Conservation (phyloP, 2,329 filamentous ascomycete species). For the Escovopsis weberi region DNA sequence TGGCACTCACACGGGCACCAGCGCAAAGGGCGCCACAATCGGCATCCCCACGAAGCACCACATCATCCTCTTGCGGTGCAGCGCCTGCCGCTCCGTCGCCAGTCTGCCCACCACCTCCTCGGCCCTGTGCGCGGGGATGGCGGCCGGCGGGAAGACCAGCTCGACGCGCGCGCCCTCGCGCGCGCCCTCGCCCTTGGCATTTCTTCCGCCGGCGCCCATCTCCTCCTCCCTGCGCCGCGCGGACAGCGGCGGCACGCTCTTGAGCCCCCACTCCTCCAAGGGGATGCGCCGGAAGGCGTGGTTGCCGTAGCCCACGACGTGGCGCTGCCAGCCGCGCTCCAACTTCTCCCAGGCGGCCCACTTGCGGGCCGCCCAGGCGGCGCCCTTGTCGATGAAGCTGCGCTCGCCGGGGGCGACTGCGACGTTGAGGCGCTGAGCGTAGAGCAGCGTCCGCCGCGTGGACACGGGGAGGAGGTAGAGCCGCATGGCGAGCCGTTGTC, state of each 20-base stretch:
- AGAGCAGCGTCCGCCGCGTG: constrained; percentile 78
- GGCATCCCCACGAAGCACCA: constrained; percentile 78
- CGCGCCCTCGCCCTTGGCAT: too few relatives aligned
- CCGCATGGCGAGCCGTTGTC: constrained; percentile 49
- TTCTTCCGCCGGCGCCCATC: constrained; percentile 1
- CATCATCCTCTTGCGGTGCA: constrained; percentile 64
- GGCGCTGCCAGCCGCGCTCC: constrained; percentile 75
- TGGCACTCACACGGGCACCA: constrained; percentile 64
- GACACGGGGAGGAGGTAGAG: constrained; percentile 90
- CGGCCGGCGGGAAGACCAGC: constrained; percentile 59
- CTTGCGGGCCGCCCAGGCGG: constrained; percentile 54
- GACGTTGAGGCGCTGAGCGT: constrained; percentile 63
- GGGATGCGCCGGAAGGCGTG: constrained; percentile 72
- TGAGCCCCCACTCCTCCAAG: constrained; percentile 95
- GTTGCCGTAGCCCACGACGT: constrained; percentile 77
- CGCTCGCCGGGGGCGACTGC: constrained; percentile 32
- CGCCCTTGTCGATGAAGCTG: constrained; percentile 52
- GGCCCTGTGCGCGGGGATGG: constrained; percentile 52
- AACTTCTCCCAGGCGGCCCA: constrained; percentile 84
- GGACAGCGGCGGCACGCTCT: constrained; percentile 77
- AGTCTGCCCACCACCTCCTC: constrained; percentile 51
- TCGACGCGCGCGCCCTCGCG: constrained; percentile 41
- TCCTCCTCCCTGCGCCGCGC: constrained; percentile 50
- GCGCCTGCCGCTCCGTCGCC: constrained; percentile 62
- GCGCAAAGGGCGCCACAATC: constrained; percentile 63